phyloP scores from a whole-genome alignment of 2,329 filamentous ascomycete species.

The Stemphylium vesicarium region DNA sequence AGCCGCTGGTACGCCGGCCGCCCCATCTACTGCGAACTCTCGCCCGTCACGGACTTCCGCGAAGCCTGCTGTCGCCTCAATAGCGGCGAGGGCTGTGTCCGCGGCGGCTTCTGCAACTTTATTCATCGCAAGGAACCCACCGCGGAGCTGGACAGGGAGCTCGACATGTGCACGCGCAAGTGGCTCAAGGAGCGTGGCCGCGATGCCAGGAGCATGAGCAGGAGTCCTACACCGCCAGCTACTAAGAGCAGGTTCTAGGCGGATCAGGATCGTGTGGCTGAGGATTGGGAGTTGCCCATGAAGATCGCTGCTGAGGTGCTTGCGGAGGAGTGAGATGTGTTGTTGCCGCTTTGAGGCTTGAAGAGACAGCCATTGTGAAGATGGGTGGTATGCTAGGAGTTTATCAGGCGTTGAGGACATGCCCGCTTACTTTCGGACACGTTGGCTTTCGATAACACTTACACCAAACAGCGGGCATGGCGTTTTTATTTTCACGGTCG shows the following conservation, averaged over 20 bases:
- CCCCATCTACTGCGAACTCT: constrained; percentile 97
- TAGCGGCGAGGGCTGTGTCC: constrained; percentile 90
- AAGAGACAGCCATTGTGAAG: background rate
- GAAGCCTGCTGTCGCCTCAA: constrained; percentile 97
- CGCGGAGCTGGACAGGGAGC: constrained; percentile 84
- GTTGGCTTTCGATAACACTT: constrained; percentile 10
- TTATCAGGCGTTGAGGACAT: constrained; percentile 10
- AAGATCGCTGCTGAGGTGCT: no score
- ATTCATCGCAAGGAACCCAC: constrained; percentile 97
- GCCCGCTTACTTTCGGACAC: background rate
- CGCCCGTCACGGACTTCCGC: constrained; percentile 95
- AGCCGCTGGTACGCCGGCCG: constrained; percentile 95
- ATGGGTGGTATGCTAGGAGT: background rate
- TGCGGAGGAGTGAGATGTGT: background rate
- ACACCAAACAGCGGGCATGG: constrained; percentile 5
- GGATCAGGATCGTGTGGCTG: no score
- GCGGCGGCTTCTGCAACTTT: constrained; percentile 98
- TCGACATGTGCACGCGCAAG: constrained; percentile 91
- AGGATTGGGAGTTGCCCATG: no score
- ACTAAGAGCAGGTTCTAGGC: constrained; percentile 14
- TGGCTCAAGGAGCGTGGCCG: constrained; percentile 86
- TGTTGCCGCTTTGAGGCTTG: background rate
- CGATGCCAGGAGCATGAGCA: constrained; percentile 80
- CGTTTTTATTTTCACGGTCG: background rate
- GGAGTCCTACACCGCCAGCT: constrained; percentile 87